Evolutionary conservation across 768 basidiomycete genomes (phyloP).

Genomic region (Punctularia strigosozonata): DNA sequence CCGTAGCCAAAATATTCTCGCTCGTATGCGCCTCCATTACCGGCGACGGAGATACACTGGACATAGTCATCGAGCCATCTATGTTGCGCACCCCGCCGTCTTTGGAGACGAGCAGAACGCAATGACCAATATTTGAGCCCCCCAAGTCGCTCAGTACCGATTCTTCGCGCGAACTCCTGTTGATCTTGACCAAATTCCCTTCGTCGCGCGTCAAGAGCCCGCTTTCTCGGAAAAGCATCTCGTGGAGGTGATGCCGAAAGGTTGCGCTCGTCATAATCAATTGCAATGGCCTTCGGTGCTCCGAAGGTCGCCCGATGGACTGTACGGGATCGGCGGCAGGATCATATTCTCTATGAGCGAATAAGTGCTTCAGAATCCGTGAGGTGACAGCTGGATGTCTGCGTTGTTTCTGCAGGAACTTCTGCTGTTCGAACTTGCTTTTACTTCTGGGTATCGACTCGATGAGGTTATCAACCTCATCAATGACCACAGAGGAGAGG

Average conservation of each 20-base stretch:
- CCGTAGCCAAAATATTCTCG: not conserved
- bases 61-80: too few species aligned
- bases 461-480: slow-evolving; percentile 68
- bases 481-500: slow-evolving; percentile 53
- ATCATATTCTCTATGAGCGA: not conserved
- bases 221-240: slow-evolving; percentile 42
- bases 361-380: not conserved
- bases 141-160: not conserved
- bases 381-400: slow-evolving; percentile 45
- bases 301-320: not conserved
- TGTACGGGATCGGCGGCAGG: not conserved
- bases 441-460: slow-evolving; percentile 36
- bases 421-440: slow-evolving; percentile 25
- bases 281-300: slow-evolving; percentile 25
- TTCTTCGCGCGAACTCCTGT: too few species aligned
- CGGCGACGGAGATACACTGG: too few species aligned
- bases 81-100: slow-evolving; percentile 44
- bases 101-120: slow-evolving; percentile 49
- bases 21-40: slow-evolving; percentile 12
- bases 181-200: slow-evolving; percentile 11
- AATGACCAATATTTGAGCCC: slow-evolving; percentile 25
- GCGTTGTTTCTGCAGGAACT: slow-evolving; percentile 28
- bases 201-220: slow-evolving; percentile 37
- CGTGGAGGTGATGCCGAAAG: slow-evolving; percentile 39
- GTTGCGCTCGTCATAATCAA: slow-evolving; percentile 65